phyloP scores from a whole-genome alignment of 176 grass and related monocot species.

The Oryza glaberrima region DNA sequence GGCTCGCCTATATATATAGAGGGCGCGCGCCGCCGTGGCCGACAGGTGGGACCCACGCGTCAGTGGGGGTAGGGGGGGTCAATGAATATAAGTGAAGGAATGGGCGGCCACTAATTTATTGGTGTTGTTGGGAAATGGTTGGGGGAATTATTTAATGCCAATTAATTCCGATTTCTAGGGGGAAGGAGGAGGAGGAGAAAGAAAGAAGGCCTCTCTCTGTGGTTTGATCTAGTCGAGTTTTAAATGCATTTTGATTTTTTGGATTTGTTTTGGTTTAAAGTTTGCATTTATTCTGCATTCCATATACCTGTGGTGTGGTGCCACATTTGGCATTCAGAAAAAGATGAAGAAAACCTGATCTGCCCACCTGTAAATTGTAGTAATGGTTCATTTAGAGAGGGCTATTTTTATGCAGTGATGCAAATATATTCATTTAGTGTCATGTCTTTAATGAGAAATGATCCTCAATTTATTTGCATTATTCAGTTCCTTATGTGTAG shows the following conservation, averaged over 20 bases:
- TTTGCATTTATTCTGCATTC: neutral
- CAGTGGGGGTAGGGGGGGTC: neutral
- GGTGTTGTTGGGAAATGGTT: conserved; percentile 52
- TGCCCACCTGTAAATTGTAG: neutral
- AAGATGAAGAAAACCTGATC: neutral
- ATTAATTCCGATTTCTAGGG: conserved; percentile 15
- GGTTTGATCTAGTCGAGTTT: conserved; percentile 20
- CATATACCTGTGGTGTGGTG: neutral
- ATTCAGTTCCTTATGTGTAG: neutral
- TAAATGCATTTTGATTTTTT: conserved; percentile 5
- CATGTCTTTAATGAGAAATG: conserved; percentile 14
- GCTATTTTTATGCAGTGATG: neutral
- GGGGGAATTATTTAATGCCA: conserved; percentile 35
- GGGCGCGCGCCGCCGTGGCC: neutral
- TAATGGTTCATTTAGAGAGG: neutral
- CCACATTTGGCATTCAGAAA: neutral
- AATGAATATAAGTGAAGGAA: conserved; percentile 14
- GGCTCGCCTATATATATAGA: conserved; percentile 32
- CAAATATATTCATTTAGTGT: neutral
- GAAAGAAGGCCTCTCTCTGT: neutral
- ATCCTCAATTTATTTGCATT: neutral
- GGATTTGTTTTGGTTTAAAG: conserved; percentile 12
- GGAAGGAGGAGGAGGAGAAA: no score
- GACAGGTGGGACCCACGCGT: conserved; percentile 25
- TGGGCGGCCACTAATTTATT: conserved; percentile 32